Evolutionary conservation across 208 protist species (phyloP), one percentile per base, ranked within the genome.

Genomic region (Acanthamoeba sp.): DNA sequence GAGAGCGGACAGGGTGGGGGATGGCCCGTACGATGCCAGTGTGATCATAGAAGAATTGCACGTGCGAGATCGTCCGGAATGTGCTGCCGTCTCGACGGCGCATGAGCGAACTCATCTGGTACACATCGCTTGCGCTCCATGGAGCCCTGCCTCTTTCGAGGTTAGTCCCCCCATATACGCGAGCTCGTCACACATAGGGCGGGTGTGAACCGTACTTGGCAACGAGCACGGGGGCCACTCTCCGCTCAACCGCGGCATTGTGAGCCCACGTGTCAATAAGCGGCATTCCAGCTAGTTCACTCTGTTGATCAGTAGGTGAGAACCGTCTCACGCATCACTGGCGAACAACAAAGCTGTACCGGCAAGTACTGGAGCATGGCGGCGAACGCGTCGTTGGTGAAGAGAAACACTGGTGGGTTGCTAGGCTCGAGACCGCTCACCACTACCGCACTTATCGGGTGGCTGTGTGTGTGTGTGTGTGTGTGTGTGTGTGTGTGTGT

Each of bases 11-110:
- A n/a, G n/a, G n/a, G n/a, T n/a, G n/a, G n/a, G n/a, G n/a, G 45
- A 50, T 4, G 16, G n/a, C 0, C 36, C 0, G 76, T 85, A 85
- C 76, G 5, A 57, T 59, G 22, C 76, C 76, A 7, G 12, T 20
- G 14, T 52, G 27, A 59, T 85, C 76, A 45, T 85, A 85, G 42
- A 85, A 85, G 45, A 85, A 85, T 18, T 85, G 76, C 38, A 85
- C 76, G 22, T 59, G 24, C 5, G 76, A 85, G 42, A 85, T 29
- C 6, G 76, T 18, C 6, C 76, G 38, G 32, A 85, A 85, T 10
- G 76, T 85, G n/a, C 22, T 59, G 22, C 76, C 76, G 40, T 85
- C 76, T 24, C 76, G 38, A 18, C 76, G 38, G 16, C 76, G 76
- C 38, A 85, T 4, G 5, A 85, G 45, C 24, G 42, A 34, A 59